Evolutionary conservation across 2,329 filamentous ascomycete species (phyloP).

Genomic region (Calonectria honghensis): DNA sequence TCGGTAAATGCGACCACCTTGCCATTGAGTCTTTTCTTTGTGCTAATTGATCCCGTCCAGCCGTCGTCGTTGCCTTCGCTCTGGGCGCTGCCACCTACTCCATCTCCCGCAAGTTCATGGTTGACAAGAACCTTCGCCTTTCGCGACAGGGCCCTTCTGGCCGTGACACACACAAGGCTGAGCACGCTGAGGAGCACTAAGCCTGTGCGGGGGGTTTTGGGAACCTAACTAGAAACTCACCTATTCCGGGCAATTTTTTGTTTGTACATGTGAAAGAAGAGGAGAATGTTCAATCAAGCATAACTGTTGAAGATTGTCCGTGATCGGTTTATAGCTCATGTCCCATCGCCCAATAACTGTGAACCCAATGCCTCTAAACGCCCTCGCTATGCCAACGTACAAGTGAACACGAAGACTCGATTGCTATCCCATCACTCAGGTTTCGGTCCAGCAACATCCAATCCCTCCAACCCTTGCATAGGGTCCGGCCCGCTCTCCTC

Average conservation of each 20-base stretch:
- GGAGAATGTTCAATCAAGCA: constrained; percentile 51
- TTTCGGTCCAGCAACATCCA: constrained; percentile 96
- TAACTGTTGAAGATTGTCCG: constrained; percentile 51
- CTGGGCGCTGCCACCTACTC: constrained; percentile 89
- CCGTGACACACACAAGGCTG: constrained; percentile 53
- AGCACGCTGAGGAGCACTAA: constrained; percentile 58
- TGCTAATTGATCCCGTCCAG: constrained; percentile 67
- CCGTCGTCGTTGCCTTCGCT: constrained; percentile 91
- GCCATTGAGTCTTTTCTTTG: constrained; percentile 44
- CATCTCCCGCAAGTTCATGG: constrained; percentile 84
- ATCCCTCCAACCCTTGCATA: constrained; percentile 95
- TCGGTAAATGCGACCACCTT: constrained; percentile 76
- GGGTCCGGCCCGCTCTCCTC: constrained; percentile 82
- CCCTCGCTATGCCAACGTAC: constrained; percentile 67
- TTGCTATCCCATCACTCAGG: constrained; percentile 70
- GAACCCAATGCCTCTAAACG: constrained; percentile 60
- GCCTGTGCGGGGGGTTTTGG: constrained; percentile 37
- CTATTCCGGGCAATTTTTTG: constrained; percentile 41
- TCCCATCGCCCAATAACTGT: constrained; percentile 45
- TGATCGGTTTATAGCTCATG: constrained; percentile 53
- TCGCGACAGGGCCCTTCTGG: constrained; percentile 77
- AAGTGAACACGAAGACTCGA: constrained; percentile 47
- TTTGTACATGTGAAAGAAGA: constrained; percentile 54
- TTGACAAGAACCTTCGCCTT: constrained; percentile 95
- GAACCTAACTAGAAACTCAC: constrained; percentile 46